Evolutionary conservation across 306 rosid genomes (phyloP), one percentile per base, ranked within the genome.

Genomic region (Malus asiatica): DNA sequence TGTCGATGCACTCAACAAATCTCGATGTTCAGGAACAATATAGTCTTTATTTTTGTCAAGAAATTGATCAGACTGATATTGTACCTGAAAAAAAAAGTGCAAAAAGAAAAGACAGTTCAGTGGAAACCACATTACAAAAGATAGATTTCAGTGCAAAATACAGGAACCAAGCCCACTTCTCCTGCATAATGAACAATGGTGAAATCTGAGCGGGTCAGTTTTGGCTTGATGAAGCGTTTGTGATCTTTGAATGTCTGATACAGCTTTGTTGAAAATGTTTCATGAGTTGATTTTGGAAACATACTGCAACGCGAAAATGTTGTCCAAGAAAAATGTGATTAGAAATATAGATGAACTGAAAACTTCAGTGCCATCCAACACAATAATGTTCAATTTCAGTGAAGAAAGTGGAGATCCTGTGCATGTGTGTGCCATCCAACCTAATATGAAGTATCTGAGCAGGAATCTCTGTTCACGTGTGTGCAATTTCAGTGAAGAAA

Each of bases 21-120:
- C 93, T 90, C 90, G 97, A 87, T 95, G 98, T 81, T 95, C 96
- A 51, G 96, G 87, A 79, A 94, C 98, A 71, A 94, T 89, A 79
- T 94, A 94, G 82, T 94, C 96, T 86, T 94, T 94, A 87, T 95
- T 92, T 84, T 92, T 92, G 88, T 92, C 97, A 64, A 95, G 58
- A 87, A 95, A 92, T 6, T 57, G 97, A 79, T 95, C 93, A 42
- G 98, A 87, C 78, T 92, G 97, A 84, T 92, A 95, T 70, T 84
- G 89, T 74, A 95, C 98, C 98, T 95, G 89, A 76, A 87, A 85
- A 85, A 62, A 81, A 60, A 79, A 53, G 83, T 61, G 80, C 30
- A 70, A 71, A 63, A 69, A 13, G 19, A 63, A 69, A 66, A 61
- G 63, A 76, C 58, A 72, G 45, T 66, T 83, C 55, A 82, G 74